Conservation (phyloP, 148 eudicot genomes). For the Cornus suecica region DNA sequence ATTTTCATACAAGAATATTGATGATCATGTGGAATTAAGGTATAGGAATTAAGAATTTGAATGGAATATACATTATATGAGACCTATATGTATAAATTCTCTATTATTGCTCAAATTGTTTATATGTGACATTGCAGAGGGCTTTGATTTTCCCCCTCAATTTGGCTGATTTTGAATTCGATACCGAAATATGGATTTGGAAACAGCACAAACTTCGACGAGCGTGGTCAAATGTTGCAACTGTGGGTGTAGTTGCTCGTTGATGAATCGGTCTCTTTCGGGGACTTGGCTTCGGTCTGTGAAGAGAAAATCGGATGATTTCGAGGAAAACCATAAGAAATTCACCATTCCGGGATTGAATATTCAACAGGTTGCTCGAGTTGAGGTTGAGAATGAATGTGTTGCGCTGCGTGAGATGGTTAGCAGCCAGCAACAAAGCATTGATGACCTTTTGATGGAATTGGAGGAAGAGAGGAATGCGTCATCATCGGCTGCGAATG, state of each 20-base stretch:
- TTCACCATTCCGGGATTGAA: slow-evolving; percentile 60
- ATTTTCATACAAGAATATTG: not conserved
- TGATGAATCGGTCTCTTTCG: slow-evolving; percentile 36
- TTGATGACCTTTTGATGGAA: slow-evolving; percentile 64
- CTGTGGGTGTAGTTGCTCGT: slow-evolving; percentile 68
- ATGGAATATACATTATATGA: not conserved
- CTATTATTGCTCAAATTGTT: not conserved
- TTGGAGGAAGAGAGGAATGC: slow-evolving; percentile 97
- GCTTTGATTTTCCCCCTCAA: not conserved
- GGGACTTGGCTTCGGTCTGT: slow-evolving; percentile 68
- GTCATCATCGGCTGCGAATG: slow-evolving; percentile 85
- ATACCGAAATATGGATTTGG: slow-evolving; percentile 43
- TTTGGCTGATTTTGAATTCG: slow-evolving; percentile 15
- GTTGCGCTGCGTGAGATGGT: slow-evolving; percentile 70
- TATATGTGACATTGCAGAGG: not conserved
- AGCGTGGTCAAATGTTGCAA: slow-evolving; percentile 58
- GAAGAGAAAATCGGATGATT: slow-evolving; percentile 73
- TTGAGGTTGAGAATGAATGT: slow-evolving; percentile 78
- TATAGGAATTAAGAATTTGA: not conserved
- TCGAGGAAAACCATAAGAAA: slow-evolving; percentile 33
- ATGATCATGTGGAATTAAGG: not conserved
- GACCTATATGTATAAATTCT: not conserved
- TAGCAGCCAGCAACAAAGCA: slow-evolving; percentile 60
- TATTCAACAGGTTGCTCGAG: slow-evolving; percentile 56
- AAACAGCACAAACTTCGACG: slow-evolving; percentile 35